Percentiles rank a stretch among this genome's conserved stretches.
phyloP scores from a whole-genome alignment of 495 filamentous ascomycete genomes.

The Lepidopterella palustris region DNA sequence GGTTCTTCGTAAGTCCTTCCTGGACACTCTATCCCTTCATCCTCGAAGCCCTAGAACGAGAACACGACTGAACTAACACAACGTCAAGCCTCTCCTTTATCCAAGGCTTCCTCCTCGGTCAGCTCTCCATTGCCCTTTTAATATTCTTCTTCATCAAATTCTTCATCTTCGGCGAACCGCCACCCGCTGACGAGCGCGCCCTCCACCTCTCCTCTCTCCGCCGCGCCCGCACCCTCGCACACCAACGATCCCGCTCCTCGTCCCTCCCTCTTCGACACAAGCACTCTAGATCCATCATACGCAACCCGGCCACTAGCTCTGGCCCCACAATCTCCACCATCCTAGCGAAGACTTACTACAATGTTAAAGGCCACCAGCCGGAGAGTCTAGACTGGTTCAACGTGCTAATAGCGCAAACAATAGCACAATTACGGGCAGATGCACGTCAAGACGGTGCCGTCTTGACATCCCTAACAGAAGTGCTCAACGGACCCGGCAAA shows the following conservation, averaged over 20 bases:
- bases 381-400: conserved; percentile 99
- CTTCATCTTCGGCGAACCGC: conserved; percentile 97
- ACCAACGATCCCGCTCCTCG: conserved; percentile 45
- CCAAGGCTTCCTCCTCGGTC: conserved; percentile 87
- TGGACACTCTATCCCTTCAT: no score
- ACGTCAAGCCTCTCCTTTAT: conserved; percentile 75
- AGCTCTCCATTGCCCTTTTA: conserved; percentile 82
- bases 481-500: conserved; percentile 76
- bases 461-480: conserved; percentile 80
- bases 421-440: conserved; percentile 88
- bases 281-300: conserved; percentile 42
- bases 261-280: conserved; percentile 34
- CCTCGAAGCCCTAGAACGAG: no score
- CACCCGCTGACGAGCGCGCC: conserved; percentile 68
- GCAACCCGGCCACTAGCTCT: conserved; percentile 38
- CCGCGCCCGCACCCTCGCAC: conserved; percentile 55
- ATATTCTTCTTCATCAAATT: conserved; percentile 97
- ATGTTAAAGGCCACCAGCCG: conserved; percentile 91
- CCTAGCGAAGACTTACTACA: conserved; percentile 95
- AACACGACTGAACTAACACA: background rate
- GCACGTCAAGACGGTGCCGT: conserved; percentile 87
- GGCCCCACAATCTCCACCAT: conserved; percentile 73
- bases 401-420: conserved; percentile 91
- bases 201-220: conserved; percentile 62
- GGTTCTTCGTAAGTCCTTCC: conserved; percentile 23